A percentile compares a stretch with the other conserved stretches of the same genome.
phyloP scores from a whole-genome alignment of 768 basidiomycete species.

The Sporobolomyces phaffii region DNA sequence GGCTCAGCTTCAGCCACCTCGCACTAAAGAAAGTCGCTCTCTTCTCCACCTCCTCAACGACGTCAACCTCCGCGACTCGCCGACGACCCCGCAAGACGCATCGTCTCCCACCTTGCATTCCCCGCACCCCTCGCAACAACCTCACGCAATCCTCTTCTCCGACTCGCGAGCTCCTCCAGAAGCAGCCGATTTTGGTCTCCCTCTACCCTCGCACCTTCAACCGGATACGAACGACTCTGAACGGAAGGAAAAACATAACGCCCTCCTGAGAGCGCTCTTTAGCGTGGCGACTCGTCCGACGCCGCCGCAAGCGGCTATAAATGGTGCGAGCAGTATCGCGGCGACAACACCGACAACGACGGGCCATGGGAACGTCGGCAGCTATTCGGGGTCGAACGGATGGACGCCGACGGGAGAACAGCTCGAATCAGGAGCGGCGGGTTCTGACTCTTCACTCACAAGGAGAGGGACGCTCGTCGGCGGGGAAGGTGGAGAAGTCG shows the following conservation, averaged over 20 bases:
- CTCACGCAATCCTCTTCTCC: slow-evolving; percentile 4
- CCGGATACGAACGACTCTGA: slow-evolving; percentile 9
- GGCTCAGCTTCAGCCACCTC: background rate
- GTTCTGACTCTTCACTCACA: too few species aligned
- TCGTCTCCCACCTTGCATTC: background rate
- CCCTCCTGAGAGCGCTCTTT: slow-evolving; percentile 24
- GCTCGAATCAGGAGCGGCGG: too few species aligned
- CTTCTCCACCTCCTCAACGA: slow-evolving; percentile 11
- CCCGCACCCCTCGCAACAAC: background rate
- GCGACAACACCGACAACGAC: background rate
- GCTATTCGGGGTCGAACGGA: background rate
- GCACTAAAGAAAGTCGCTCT: background rate
- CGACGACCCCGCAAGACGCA: background rate
- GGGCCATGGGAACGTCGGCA: background rate
- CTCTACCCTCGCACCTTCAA: background rate
- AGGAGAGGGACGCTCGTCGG: background rate
- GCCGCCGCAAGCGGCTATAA: background rate
- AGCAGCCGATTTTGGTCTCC: slow-evolving; percentile 2
- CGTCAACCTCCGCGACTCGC: slow-evolving; percentile 6
- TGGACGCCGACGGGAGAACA: background rate
- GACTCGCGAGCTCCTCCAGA: slow-evolving; percentile 14
- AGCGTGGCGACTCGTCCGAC: slow-evolving; percentile 17
- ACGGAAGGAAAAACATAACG: slow-evolving; percentile 32
- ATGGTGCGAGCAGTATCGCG: background rate
- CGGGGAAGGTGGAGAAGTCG: background rate